These are phyloP conservation scores for Exophiala phaeomuriformis DNA, from an alignment of 2,329 filamentous ascomycete genomes.

Conservation along the genomic window DNA sequence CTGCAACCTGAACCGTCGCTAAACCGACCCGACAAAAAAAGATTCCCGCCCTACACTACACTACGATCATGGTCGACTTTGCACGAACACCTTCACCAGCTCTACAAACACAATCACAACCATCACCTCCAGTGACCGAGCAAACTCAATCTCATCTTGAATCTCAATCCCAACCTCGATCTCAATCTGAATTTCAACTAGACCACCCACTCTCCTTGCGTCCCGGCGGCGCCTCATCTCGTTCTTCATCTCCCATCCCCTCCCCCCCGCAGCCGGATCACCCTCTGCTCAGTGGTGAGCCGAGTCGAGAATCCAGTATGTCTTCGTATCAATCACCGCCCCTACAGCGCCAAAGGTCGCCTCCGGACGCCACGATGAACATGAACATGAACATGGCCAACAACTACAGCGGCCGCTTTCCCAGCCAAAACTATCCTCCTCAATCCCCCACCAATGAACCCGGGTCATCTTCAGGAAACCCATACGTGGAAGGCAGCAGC, in stretches of 20 bases:
- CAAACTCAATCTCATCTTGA: neutral
- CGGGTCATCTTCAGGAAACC: constrained; percentile 8
- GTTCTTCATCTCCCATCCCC: neutral
- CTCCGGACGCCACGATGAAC: neutral
- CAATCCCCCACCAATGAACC: constrained; percentile 17
- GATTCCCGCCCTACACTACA: neutral
- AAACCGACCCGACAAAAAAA: neutral
- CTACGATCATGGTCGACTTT: neutral
- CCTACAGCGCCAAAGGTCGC: constrained; percentile 2
- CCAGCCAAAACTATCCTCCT: constrained; percentile 21
- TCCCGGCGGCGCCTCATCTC: neutral
- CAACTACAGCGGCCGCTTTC: constrained; percentile 17
- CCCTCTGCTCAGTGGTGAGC: neutral
- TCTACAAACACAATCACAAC: constrained; percentile 1
- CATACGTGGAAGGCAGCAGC: constrained; percentile 8
- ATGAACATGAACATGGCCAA: constrained; percentile 1
- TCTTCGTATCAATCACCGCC: constrained; percentile 14
- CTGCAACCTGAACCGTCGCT: neutral
- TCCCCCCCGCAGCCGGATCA: neutral
- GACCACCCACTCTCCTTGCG: neutral
- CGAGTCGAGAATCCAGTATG: constrained; percentile 11
- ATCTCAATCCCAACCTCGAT: neutral
- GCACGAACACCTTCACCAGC: neutral
- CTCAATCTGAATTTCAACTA: constrained; percentile 4
- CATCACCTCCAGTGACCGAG: neutral